Evolutionary conservation across 202 grass and related monocot genomes (phyloP), one percentile per base, ranked within the genome.

Genomic region (Alloteropsis angusta): DNA sequence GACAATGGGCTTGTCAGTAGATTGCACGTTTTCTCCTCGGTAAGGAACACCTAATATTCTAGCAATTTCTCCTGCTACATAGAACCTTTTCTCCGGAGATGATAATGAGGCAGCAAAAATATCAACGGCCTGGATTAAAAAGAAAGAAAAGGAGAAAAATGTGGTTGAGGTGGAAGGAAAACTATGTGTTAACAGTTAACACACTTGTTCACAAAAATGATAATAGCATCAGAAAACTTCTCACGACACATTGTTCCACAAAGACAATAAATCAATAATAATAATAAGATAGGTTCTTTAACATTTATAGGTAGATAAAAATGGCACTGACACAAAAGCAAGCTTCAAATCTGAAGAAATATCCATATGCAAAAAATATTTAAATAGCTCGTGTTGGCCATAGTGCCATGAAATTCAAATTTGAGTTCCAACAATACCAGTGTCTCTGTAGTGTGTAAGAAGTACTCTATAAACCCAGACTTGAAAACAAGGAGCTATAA

Each of bases 11-110:
- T 94, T 97, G 60, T 77, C 83, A 80, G 68, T 76, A 43, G 68
- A 57, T 64, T 86, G 77, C 35, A 80, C 19, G 50, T 53, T 77
- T 83, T 90, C 84, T 43, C 49, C 79, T 84, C 11, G 72, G 63
- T 90, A 59, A 55, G 67, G 79, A 68, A 92, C 55, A 80, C 83
- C 44, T 42, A 91, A 90, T 48, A 69, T 60, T 60, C 71, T 80
- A 78, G 91, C 85, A 85, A 97, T 84, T 92, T 90, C 89, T 85
- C 85, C 85, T 65, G 87, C 87, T 82, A 90, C 19, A 50, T 68
- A 84, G 82, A 85, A 42, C 36, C 87, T 85, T 79, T 92, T 92
- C 58, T 88, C 91, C 50, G 36, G 75, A 50, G 84, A 93, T 60
- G 88, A 82, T 35, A 92, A 77, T 45, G 84, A 90, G 18, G 89